A percentile compares a stretch with the other conserved stretches of the same genome.
phyloP scores from a whole-genome alignment of 495 filamentous ascomycete species.

The Schizothecium vesticola region DNA sequence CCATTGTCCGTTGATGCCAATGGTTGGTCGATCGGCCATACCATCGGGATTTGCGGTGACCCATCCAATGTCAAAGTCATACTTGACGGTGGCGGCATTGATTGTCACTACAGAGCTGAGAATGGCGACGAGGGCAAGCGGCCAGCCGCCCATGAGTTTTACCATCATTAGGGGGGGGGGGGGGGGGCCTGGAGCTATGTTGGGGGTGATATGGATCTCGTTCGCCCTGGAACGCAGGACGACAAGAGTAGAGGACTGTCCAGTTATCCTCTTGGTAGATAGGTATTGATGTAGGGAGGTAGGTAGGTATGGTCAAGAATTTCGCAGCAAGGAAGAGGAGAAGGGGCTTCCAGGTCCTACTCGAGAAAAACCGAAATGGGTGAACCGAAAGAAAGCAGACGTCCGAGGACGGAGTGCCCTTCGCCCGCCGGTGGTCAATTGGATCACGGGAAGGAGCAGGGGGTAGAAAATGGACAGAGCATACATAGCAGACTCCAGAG shows the following conservation, averaged over 20 bases:
- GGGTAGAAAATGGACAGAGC: neutral
- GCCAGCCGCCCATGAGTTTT: neutral
- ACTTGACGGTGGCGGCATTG: conserved; percentile 57
- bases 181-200: neutral
- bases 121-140: conserved; percentile 12
- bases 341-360: neutral
- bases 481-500: neutral
- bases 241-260: neutral
- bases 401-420: neutral
- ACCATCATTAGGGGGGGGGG: neutral
- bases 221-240: neutral
- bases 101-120: conserved; percentile 8
- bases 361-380: neutral
- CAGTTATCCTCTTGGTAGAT: neutral
- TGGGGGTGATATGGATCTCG: neutral
- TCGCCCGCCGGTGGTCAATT: neutral
- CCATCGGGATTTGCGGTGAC: conserved; percentile 77
- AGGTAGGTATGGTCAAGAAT: neutral
- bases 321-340: neutral
- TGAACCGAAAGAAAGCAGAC: neutral
- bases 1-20: conserved; percentile 81
- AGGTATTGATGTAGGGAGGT: neutral
- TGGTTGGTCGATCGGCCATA: conserved; percentile 56
- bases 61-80: conserved; percentile 79
- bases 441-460: neutral